Evolutionary conservation across 2,329 filamentous ascomycete genomes (phyloP).

Genomic region (Hypoxylon sp.): DNA sequence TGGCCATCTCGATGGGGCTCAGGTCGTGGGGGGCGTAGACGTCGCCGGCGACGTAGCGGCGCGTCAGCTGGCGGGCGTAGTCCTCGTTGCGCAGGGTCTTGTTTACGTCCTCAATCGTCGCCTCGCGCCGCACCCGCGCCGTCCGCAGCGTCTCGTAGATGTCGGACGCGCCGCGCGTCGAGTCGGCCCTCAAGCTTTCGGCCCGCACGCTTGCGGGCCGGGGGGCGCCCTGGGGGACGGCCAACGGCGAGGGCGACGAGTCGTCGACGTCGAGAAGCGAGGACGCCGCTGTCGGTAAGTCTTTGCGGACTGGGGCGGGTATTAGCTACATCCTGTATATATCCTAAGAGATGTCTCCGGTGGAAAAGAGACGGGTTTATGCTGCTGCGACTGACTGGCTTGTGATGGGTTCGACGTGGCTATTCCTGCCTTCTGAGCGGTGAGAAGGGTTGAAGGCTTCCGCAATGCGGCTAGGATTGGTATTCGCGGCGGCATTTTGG

Average conservation of each 20-base stretch:
- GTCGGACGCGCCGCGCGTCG: conserved; percentile 24
- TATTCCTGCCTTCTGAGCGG: conserved; percentile 38
- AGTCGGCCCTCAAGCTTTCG: conserved; percentile 10
- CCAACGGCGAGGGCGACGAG: not conserved
- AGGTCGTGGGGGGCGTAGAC: conserved; percentile 92
- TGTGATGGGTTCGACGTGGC: conserved; percentile 37
- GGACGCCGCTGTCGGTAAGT: conserved; percentile 28
- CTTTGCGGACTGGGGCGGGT: conserved; percentile 30
- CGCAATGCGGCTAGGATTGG: conserved; percentile 40
- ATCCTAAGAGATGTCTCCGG: not conserved
- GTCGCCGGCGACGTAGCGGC: conserved; percentile 79
- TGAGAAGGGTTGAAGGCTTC: conserved; percentile 34
- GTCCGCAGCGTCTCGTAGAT: conserved; percentile 29
- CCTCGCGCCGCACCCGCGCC: conserved; percentile 29
- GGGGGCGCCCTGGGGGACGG: no score
- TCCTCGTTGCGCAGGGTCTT: conserved; percentile 56
- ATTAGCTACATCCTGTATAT: not conserved
- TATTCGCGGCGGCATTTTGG: conserved; percentile 54
- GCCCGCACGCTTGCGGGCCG: no score
- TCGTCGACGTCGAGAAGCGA: conserved; percentile 42
- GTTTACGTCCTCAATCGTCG: conserved; percentile 48
- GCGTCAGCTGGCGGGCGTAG: conserved; percentile 69
- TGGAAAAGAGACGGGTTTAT: not conserved
- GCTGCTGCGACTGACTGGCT: conserved; percentile 33
- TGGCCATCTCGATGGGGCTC: conserved; percentile 76